phyloP scores from a whole-genome alignment of 1,139 yeast genomes.

The Zygosaccharomyces sapae region DNA sequence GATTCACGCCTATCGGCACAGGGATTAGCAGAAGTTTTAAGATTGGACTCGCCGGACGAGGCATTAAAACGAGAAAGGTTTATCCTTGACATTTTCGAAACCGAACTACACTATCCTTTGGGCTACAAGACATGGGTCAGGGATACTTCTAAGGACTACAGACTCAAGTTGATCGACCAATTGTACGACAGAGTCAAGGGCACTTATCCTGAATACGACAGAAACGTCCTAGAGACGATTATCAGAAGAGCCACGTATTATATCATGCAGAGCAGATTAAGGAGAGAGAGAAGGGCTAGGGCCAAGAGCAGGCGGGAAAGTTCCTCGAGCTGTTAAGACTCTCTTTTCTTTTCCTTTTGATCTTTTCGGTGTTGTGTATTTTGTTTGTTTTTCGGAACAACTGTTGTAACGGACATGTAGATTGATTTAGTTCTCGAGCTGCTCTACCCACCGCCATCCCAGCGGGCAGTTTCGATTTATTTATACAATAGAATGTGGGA shows the following conservation, averaged over 20 bases:
- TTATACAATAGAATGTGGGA: background rate
- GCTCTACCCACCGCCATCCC: background rate
- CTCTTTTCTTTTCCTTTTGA: background rate
- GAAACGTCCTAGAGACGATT: conserved; percentile 58
- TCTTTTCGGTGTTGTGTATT: background rate
- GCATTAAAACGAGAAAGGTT: conserved; percentile 58
- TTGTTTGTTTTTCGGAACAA: background rate
- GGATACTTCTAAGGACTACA: conserved; percentile 55
- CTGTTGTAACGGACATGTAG: background rate
- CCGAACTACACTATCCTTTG: conserved; percentile 59
- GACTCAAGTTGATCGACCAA: conserved; percentile 48
- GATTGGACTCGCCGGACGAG: conserved; percentile 50
- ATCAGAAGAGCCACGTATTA: conserved; percentile 76
- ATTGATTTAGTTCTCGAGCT: background rate
- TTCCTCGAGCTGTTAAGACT: background rate
- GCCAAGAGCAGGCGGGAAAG: conserved; percentile 26
- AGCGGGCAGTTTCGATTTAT: background rate
- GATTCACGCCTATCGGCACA: conserved; percentile 58
- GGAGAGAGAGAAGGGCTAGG: conserved; percentile 58
- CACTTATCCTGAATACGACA: conserved; percentile 52
- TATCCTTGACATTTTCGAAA: conserved; percentile 53
- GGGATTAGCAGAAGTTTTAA: conserved; percentile 51
- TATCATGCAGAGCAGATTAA: conserved; percentile 71
- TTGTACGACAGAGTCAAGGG: conserved; percentile 46
- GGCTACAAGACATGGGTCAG: conserved; percentile 81